Percentiles rank a stretch among this genome's conserved stretches.
These are phyloP conservation scores for Penicillium italicum DNA, from an alignment of 2,329 filamentous ascomycete genomes.

Conservation along the genomic window DNA sequence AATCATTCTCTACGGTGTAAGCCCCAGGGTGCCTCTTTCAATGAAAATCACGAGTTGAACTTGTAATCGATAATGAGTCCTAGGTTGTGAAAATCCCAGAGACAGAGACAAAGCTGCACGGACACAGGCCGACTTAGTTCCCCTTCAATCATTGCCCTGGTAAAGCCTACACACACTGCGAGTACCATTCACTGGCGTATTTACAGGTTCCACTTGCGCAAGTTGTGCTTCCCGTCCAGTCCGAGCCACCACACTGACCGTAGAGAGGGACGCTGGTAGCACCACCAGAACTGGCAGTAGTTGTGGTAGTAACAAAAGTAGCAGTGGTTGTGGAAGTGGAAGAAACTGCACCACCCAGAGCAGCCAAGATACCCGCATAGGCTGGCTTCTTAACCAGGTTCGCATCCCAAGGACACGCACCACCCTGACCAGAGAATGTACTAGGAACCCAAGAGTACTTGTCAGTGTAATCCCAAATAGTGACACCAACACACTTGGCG, in stretches of 20 bases:
- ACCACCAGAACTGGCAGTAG: conserved; percentile 8
- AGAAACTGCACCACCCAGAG: conserved; percentile 18
- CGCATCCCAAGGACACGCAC: conserved; percentile 46
- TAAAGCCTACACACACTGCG: conserved; percentile 26
- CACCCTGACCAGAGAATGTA: conserved; percentile 43
- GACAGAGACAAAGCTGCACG: background rate
- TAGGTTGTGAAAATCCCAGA: background rate
- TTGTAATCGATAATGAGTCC: background rate
- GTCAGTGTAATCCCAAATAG: conserved; percentile 45
- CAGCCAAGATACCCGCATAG: conserved; percentile 36
- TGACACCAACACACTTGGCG: conserved; percentile 33
- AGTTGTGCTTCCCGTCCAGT: conserved; percentile 27
- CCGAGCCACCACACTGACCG: conserved; percentile 29
- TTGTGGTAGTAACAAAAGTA: conserved; percentile 15
- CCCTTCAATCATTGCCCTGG: background rate
- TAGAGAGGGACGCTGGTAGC: conserved; percentile 21
- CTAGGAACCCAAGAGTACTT: conserved; percentile 47
- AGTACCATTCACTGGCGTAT: conserved; percentile 29
- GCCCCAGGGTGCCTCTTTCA: background rate
- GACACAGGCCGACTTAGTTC: background rate
- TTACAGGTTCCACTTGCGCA: conserved; percentile 30
- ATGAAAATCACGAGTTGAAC: background rate
- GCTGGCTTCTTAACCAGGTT: conserved; percentile 48
- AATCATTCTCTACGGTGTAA: background rate
- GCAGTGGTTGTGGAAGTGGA: conserved; percentile 13